Percentiles rank a stretch among this genome's conserved stretches.
Conservation (phyloP, 148 eudicot species). For the Drosera capensis region DNA sequence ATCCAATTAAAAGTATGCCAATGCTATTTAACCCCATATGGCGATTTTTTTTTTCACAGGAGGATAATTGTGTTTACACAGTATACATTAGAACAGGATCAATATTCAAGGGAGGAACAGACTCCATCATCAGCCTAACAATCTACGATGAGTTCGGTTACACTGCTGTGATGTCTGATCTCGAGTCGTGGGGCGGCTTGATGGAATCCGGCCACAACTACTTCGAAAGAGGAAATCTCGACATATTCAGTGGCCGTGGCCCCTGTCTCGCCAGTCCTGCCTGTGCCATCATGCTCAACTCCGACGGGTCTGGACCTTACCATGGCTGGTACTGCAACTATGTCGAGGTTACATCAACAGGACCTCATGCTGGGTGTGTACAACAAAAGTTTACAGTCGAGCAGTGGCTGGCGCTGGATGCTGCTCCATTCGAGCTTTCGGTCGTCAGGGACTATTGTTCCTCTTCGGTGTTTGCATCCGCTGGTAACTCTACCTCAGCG, state of each 20-base stretch:
- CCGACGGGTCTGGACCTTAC: slow-evolving; percentile 57
- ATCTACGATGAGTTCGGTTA: slow-evolving; percentile 37
- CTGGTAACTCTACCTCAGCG: too few relatives aligned
- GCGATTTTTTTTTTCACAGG: too few relatives aligned
- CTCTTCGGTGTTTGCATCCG: too few relatives aligned
- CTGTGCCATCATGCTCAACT: slow-evolving; percentile 42
- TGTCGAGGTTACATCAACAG: slow-evolving; percentile 55
- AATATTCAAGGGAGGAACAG: slow-evolving; percentile 68
- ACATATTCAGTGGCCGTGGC: slow-evolving; percentile 61
- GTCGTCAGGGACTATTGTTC: slow-evolving; percentile 27
- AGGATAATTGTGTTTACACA: slow-evolving; percentile 51
- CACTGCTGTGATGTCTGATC: slow-evolving; percentile 31
- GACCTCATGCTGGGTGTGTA: slow-evolving; percentile 28
- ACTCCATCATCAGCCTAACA: slow-evolving; percentile 45
- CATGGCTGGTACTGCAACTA: slow-evolving; percentile 70
- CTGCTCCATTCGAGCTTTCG: slow-evolving; percentile 37
- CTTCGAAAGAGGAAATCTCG: slow-evolving; percentile 74
- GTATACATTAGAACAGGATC: slow-evolving; percentile 66
- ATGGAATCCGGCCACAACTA: slow-evolving; percentile 69
- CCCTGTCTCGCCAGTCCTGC: slow-evolving; percentile 49
- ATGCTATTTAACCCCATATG: too few relatives aligned
- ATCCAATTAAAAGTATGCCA: too few relatives aligned
- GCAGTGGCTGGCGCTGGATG: slow-evolving; percentile 52
- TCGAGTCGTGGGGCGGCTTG: slow-evolving; percentile 71
- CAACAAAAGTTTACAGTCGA: slow-evolving; percentile 38